Percentiles rank a stretch among this genome's conserved stretches.
phyloP scores from a whole-genome alignment of 768 basidiomycete species.

The Imleria badia region DNA sequence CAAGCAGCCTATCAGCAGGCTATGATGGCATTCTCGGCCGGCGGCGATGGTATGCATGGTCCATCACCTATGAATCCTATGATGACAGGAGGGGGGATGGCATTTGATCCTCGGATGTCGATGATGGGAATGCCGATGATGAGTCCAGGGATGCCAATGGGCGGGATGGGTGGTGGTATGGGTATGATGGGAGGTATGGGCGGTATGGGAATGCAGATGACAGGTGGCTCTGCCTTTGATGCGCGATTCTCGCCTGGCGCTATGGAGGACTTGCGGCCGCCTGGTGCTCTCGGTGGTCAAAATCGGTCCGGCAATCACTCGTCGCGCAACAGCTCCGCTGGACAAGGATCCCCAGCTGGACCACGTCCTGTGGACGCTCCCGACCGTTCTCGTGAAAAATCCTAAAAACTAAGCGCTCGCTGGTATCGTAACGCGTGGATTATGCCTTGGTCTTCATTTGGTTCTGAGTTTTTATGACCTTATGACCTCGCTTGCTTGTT shows the following conservation, averaged over 20 bases:
- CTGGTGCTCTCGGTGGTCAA: conserved; percentile 26
- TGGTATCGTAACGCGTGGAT: conserved; percentile 4
- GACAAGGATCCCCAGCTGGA: conserved; percentile 53
- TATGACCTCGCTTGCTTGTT: conserved; percentile 13
- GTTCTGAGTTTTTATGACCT: conserved; percentile 11
- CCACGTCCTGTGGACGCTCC: conserved; percentile 32
- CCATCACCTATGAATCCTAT: conserved; percentile 47
- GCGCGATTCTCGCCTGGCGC: conserved; percentile 47
- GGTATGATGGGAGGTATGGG: conserved; percentile 46
- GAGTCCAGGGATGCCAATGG: conserved; percentile 39
- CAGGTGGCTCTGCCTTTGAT: conserved; percentile 62
- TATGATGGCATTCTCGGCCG: conserved; percentile 81
- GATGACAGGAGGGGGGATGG: conserved; percentile 57
- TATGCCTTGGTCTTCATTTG: conserved; percentile 7
- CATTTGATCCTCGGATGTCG: conserved; percentile 76
- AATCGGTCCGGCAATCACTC: conserved; percentile 31
- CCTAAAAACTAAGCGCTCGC: conserved; percentile 24
- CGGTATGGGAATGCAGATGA: conserved; percentile 55
- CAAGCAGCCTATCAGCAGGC: conserved; percentile 87
- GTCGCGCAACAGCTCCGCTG: conserved; percentile 52
- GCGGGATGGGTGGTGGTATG: conserved; percentile 43
- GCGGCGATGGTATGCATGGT: conserved; percentile 51
- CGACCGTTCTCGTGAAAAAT: conserved; percentile 23
- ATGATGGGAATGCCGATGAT: conserved; percentile 80
- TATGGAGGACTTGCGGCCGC: conserved; percentile 32